Percentiles rank a stretch among this genome's conserved stretches.
Conservation (phyloP, 176 grass and related monocot species). For the Paspalum notatum region DNA sequence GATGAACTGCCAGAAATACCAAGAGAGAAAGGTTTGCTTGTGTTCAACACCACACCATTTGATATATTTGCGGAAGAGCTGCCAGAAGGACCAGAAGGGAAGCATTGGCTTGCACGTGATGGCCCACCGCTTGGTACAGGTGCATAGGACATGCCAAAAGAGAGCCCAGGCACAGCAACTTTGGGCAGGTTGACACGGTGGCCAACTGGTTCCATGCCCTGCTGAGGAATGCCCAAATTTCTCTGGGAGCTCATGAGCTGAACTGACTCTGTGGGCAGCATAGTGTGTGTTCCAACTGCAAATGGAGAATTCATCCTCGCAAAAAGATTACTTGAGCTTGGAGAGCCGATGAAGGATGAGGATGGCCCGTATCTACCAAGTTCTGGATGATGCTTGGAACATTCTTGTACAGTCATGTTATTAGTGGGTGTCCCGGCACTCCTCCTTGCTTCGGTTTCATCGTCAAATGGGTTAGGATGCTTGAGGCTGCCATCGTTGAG, state of each 20-base stretch:
- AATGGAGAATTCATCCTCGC: constrained; percentile 13
- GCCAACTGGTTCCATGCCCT: background rate
- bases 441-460: background rate
- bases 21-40: background rate
- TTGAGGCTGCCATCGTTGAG: background rate
- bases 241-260: background rate
- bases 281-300: background rate
- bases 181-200: constrained; percentile 13
- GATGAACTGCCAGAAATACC: background rate
- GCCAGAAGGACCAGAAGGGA: background rate
- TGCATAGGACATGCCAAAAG: background rate
- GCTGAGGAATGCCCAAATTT: background rate
- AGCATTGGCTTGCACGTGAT: background rate
- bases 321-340: background rate
- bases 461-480: background rate
- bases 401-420: constrained; percentile 23
- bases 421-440: background rate
- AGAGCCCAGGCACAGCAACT: background rate
- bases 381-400: constrained; percentile 33
- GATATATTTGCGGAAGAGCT: constrained; percentile 10
- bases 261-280: constrained; percentile 21
- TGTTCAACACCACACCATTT: background rate
- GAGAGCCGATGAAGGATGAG: background rate
- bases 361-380: constrained; percentile 20
- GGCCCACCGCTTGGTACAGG: background rate